A percentile compares a stretch with the other conserved stretches of the same genome.
Conservation (phyloP, 495 filamentous ascomycete genomes). For the Aspergillus homomorphus region DNA sequence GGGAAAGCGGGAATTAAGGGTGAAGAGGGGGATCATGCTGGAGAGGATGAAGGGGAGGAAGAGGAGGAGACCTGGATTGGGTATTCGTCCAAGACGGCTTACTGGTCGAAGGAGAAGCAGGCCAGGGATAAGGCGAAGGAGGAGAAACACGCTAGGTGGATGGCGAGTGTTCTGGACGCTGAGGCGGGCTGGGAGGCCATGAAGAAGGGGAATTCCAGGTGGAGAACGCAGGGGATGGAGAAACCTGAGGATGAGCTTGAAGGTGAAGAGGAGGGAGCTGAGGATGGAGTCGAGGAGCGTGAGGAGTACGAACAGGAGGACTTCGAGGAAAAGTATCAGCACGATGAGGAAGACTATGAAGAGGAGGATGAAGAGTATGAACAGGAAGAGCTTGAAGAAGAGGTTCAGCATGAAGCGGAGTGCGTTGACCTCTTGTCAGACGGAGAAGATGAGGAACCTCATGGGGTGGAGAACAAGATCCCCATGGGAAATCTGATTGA, state of each 20-base stretch:
- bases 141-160: neutral
- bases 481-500: neutral
- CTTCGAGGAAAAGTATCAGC: neutral
- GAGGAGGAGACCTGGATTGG: slow-evolving; percentile 4
- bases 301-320: neutral
- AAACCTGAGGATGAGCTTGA: slow-evolving; percentile 1
- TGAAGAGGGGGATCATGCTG: neutral
- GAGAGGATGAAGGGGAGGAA: slow-evolving; percentile 1
- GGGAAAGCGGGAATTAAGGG: slow-evolving; percentile 8
- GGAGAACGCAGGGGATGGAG: neutral
- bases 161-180: neutral
- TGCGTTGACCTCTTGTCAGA: no score
- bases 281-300: neutral
- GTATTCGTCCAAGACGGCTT: neutral
- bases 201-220: slow-evolving; percentile 1
- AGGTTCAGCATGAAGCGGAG: neutral
- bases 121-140: neutral
- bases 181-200: neutral
- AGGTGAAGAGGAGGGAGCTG: neutral
- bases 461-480: neutral
- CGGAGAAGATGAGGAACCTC: neutral
- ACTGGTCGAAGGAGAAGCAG: neutral
- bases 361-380: neutral
- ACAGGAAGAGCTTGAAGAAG: neutral
- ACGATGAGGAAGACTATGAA: neutral